Percentiles rank a stretch among this genome's conserved stretches.
These are phyloP conservation scores for Colletotrichum sp. DNA, from an alignment of 2,329 filamentous ascomycete genomes.

Conservation along the genomic window DNA sequence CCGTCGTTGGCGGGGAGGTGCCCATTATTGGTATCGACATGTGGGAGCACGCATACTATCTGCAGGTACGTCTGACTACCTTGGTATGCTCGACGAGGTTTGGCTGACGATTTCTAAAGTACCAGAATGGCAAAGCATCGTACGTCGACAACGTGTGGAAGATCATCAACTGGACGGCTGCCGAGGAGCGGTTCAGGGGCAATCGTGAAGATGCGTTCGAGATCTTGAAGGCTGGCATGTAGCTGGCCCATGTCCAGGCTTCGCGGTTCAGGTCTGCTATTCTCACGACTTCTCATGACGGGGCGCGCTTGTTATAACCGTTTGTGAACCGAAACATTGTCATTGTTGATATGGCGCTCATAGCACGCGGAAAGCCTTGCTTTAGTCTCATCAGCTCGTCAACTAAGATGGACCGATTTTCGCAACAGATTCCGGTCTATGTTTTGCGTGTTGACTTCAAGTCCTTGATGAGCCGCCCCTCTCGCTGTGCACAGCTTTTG, in stretches of 20 bases:
- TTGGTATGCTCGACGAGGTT: too few relatives aligned
- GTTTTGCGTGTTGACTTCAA: rapidly evolving
- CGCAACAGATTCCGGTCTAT: rapidly evolving
- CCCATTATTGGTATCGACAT: slow-evolving; percentile 85
- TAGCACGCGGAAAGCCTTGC: rapidly evolving
- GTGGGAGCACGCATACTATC: slow-evolving; percentile 94
- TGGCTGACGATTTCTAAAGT: slow-evolving; percentile 55
- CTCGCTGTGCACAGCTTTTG: rapidly evolving
- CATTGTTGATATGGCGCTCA: neutral
- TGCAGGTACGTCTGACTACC: slow-evolving; percentile 61
- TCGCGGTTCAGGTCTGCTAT: rapidly evolving
- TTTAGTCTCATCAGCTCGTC: neutral
- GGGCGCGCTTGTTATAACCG: neutral
- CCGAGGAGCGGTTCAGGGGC: slow-evolving; percentile 66
- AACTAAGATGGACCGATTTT: rapidly evolving
- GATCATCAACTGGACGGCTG: slow-evolving; percentile 78
- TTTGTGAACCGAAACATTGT: neutral
- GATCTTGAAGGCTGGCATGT: slow-evolving; percentile 38
- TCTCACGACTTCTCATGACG: neutral
- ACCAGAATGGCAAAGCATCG: slow-evolving; percentile 75
- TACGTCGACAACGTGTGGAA: slow-evolving; percentile 82
- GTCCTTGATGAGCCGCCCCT: rapidly evolving
- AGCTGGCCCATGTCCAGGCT: rapidly evolving
- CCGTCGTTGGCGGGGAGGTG: slow-evolving; percentile 61
- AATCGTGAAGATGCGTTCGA: slow-evolving; percentile 50